phyloP scores from a whole-genome alignment of 495 filamentous ascomycete genomes.

The Penicillium desertorum region DNA sequence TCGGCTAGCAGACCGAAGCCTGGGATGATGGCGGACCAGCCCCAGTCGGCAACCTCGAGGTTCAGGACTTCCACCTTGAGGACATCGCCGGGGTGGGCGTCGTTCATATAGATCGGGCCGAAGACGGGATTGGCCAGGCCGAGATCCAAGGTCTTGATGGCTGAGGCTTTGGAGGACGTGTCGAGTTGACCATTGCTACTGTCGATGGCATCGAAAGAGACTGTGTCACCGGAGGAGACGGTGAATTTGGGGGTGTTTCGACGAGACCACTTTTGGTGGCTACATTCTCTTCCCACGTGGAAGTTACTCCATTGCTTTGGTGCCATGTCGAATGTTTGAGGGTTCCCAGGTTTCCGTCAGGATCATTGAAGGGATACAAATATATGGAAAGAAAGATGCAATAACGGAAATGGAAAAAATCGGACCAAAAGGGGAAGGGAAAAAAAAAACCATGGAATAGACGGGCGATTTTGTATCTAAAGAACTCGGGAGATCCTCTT shows the following conservation, averaged over 20 bases:
- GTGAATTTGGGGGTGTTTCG: constrained; percentile 45
- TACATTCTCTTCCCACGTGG: constrained; percentile 42
- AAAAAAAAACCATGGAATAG: neutral
- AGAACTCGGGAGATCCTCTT: constrained; percentile 25
- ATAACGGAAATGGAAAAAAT: constrained; percentile 3
- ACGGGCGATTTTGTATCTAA: constrained; percentile 12
- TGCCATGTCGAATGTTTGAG: constrained; percentile 29
- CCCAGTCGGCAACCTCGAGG: constrained; percentile 46
- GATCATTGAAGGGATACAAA: constrained; percentile 16
- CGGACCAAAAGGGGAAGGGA: neutral
- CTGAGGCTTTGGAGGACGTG: constrained; percentile 35
- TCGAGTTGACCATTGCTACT: constrained; percentile 53
- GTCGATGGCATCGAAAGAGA: constrained; percentile 51
- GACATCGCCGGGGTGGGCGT: constrained; percentile 50
- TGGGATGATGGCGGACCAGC: constrained; percentile 53
- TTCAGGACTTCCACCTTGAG: constrained; percentile 48
- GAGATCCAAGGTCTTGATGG: constrained; percentile 45
- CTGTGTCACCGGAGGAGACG: constrained; percentile 44
- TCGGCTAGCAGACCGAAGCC: constrained; percentile 50
- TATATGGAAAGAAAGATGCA: neutral
- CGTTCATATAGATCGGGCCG: constrained; percentile 47
- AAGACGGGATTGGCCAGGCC: constrained; percentile 47
- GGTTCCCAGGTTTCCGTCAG: constrained; percentile 16
- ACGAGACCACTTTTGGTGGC: constrained; percentile 51
- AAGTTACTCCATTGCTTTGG: constrained; percentile 29